phyloP scores from a whole-genome alignment of 176 grass and related monocot species.

The Panicum miliaceum region DNA sequence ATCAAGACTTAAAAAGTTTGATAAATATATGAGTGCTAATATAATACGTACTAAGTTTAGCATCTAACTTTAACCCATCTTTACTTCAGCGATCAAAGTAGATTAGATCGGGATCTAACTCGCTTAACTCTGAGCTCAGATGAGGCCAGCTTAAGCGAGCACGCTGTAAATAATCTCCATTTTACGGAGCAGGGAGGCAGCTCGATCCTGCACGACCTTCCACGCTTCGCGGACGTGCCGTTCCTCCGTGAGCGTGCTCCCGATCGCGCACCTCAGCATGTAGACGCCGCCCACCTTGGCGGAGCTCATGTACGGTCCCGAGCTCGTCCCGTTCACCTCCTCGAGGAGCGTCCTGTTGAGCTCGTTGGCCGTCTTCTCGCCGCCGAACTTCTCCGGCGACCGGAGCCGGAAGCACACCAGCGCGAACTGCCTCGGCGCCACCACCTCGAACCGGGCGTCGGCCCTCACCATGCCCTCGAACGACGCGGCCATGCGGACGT shows the following conservation, averaged over 20 bases:
- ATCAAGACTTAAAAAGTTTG: no score
- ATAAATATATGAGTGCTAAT: no score
- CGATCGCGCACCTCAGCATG: conserved; percentile 67
- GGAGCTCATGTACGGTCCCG: conserved; percentile 66
- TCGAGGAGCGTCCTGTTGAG: conserved; percentile 61
- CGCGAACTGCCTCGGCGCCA: conserved; percentile 52
- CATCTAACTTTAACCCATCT: no score
- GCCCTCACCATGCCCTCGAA: conserved; percentile 59
- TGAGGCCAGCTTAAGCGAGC: not conserved
- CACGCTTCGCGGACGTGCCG: conserved; percentile 58
- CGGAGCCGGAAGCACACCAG: conserved; percentile 66
- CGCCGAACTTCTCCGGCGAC: conserved; percentile 32
- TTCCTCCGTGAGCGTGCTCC: conserved; percentile 70
- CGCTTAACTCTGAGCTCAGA: no score
- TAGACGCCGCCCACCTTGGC: conserved; percentile 56
- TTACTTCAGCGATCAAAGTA: no score
- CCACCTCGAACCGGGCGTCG: conserved; percentile 73
- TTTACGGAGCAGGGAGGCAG: conserved; percentile 45
- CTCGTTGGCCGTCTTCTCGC: conserved; percentile 46
- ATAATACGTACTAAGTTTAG: no score
- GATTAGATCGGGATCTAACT: no score
- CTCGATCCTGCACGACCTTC: conserved; percentile 58
- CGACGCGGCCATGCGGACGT: conserved; percentile 55
- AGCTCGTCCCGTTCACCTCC: conserved; percentile 46
- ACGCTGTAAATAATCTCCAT: conserved; percentile 25